These are phyloP conservation scores for Aspergillus pseudonomiae DNA, from an alignment of 2,329 filamentous ascomycete species.

Conservation along the genomic window DNA sequence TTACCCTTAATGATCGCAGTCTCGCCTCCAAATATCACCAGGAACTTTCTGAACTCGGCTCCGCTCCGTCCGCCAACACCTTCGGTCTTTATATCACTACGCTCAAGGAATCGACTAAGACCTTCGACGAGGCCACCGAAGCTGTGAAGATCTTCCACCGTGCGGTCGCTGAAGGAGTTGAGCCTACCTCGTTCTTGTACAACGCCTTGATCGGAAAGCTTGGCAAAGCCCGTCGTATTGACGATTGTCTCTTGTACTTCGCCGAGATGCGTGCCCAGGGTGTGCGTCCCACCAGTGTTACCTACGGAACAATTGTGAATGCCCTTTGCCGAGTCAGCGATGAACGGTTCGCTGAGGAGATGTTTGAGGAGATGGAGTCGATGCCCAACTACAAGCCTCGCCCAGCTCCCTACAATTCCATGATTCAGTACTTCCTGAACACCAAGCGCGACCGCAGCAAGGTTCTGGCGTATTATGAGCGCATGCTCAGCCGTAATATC, in stretches of 20 bases:
- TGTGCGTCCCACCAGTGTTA: slow-evolving; percentile 94
- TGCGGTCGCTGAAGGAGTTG: slow-evolving; percentile 88
- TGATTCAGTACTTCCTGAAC: slow-evolving; percentile 99
- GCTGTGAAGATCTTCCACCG: slow-evolving; percentile 97
- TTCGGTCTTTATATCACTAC: slow-evolving; percentile 99
- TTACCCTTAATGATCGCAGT: slow-evolving; percentile 78
- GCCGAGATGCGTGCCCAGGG: slow-evolving; percentile 92
- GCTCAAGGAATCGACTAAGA: slow-evolving; percentile 94
- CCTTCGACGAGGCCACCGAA: slow-evolving; percentile 95
- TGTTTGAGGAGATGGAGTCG: slow-evolving; percentile 98
- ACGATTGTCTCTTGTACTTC: slow-evolving; percentile 98
- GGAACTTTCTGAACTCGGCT: slow-evolving; percentile 86
- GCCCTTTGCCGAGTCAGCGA: slow-evolving; percentile 96
- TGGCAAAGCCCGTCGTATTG: slow-evolving; percentile 94
- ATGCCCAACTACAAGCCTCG: slow-evolving; percentile 99
- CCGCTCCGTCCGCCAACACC: slow-evolving; percentile 92
- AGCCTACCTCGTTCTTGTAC: slow-evolving; percentile 95
- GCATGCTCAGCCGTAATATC: slow-evolving; percentile 87
- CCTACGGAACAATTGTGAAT: slow-evolving; percentile 97
- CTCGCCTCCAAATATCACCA: slow-evolving; percentile 86
- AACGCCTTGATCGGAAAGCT: slow-evolving; percentile 98
- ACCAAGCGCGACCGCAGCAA: slow-evolving; percentile 95
- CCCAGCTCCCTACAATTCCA: slow-evolving; percentile 95
- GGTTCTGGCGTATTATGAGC: slow-evolving; percentile 91
- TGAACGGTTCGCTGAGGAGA: slow-evolving; percentile 94